phyloP scores from a whole-genome alignment of 177 flowering plant species.

The Vitis hybrid region DNA sequence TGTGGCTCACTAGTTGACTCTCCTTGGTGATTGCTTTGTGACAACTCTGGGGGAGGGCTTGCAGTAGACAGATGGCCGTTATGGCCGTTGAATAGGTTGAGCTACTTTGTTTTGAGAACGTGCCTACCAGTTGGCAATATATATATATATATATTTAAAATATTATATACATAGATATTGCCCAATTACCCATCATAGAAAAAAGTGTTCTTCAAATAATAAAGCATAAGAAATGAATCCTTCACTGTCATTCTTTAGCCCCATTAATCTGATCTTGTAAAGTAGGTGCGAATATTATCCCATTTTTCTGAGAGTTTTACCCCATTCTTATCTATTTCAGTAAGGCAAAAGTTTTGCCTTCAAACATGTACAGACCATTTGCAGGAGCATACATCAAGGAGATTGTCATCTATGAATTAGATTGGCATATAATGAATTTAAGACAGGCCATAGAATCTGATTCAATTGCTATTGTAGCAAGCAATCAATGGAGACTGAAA shows the following conservation, averaged over 20 bases:
- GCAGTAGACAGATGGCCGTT: not conserved
- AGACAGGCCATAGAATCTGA: not conserved
- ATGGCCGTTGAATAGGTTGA: slow-evolving; percentile 13
- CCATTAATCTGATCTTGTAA: no score
- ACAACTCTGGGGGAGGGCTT: not conserved
- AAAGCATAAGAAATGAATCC: no score
- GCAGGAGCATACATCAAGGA: not conserved
- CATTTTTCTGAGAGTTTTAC: no score
- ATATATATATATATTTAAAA: not conserved
- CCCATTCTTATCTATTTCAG: no score
- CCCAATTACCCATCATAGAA: no score
- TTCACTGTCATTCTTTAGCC: no score
- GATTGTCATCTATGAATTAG: no score
- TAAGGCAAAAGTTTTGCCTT: no score
- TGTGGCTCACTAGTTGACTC: slow-evolving; percentile 1
- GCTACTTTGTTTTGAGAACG: not conserved
- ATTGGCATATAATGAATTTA: not conserved
- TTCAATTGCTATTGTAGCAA: not conserved
- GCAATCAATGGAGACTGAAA: not conserved
- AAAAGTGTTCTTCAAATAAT: no score
- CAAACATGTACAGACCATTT: no score
- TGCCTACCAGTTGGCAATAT: not conserved
- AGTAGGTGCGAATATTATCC: no score
- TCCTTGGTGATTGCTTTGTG: not conserved
- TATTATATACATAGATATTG: no score